phyloP scores from a whole-genome alignment of 768 basidiomycete species.

The Stropharia rugosoannulata region DNA sequence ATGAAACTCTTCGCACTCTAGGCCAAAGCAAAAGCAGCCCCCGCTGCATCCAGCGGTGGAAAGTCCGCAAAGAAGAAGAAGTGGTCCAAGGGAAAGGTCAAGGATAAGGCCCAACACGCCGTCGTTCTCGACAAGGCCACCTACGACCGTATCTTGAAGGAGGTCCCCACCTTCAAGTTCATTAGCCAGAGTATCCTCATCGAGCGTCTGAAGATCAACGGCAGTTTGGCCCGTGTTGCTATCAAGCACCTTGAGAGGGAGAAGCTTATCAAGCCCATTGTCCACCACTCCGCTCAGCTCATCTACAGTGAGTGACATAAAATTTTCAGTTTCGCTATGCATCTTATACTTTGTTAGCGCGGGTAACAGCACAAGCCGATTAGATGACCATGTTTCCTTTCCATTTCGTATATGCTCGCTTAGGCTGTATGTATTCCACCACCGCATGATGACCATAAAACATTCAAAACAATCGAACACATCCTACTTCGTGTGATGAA shows the following conservation, averaged over 20 bases:
- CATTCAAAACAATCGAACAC: conserved; percentile 26
- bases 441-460: conserved; percentile 28
- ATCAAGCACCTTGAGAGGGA: conserved; percentile 94
- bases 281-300: conserved; percentile 92
- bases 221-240: conserved; percentile 87
- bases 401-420: conserved; percentile 28
- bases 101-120: conserved; percentile 99
- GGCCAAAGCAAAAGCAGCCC: conserved; percentile 76
- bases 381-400: conserved; percentile 27
- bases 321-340: not conserved
- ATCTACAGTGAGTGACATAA: conserved; percentile 76
- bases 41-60: conserved; percentile 70
- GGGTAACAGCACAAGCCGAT: conserved; percentile 47
- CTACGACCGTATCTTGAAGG: conserved; percentile 94
- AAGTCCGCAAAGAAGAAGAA: conserved; percentile 99
- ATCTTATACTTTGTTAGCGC: conserved; percentile 31
- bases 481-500: not conserved
- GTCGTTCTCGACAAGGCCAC: conserved; percentile 93
- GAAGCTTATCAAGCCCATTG: conserved; percentile 91
- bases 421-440: conserved; percentile 35
- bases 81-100: conserved; percentile 99
- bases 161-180: conserved; percentile 98
- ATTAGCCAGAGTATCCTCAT: conserved; percentile 98
- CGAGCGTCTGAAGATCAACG: conserved; percentile 97
- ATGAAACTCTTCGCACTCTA: conserved; percentile 23